Base-by-base conservation (phyloP, 805 yeast genomes). In the Teunomyces cretensis region DNA sequence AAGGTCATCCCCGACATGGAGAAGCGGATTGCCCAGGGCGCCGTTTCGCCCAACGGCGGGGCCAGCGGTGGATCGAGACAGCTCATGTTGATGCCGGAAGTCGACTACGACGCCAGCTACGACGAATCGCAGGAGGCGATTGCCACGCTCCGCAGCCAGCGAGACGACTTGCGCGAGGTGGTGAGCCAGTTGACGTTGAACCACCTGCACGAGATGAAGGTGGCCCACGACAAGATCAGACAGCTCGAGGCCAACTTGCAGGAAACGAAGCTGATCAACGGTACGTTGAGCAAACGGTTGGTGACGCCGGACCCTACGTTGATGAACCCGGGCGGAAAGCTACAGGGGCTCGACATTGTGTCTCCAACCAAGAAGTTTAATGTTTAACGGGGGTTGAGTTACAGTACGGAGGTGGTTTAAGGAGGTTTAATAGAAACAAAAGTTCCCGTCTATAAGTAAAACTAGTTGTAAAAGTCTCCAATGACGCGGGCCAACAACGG, bases 1-100 rank as follows among this genome's bases (percentile, higher is more conserved):
- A 64, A 63, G 3, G 66, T 69, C 0, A 65, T 80, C 9, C 84
- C 85, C 7, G 64, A 64, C 4, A 57, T 80, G 46, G 72, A 72
- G 51, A 73, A 73, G 49, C 68, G 68, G 28, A 11, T 35, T 47
- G 41, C 40, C 26, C 32, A 27, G 37, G 22, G 11, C n/a, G n/a
- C 11, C 16, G n/a, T 11, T 13, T 41, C 16, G 46, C 38, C 40
- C 24, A 26, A 26, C 32, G n/a, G 16, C 8, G 22, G 6, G 9
- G 22, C 15, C 16, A 13, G 14, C n/a, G 33, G 11, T 12, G 28
- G 31, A 9, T 22, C 47, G 16, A 39, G 48, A 17, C 48, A 32
- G 30, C 39, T 45, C 13, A 38, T 42, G 17, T 35, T 48, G 24
- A 39, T 41, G 9, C 39, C 28, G 26, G 47, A 47, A 4, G 15